Conservation (phyloP, 441 rosid species). For the Jatropha multifida region DNA sequence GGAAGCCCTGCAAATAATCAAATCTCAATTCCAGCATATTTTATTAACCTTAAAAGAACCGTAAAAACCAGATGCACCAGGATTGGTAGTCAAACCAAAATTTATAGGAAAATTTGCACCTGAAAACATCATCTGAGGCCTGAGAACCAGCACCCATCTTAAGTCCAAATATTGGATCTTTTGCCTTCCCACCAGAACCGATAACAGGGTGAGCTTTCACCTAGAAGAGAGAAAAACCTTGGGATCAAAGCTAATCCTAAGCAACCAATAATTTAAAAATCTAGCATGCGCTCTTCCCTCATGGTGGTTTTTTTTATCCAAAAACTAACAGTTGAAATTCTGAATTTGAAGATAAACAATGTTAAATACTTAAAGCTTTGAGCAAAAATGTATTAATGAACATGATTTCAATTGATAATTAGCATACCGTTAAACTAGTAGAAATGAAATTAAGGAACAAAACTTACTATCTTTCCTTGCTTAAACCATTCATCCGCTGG, state of each 20-base stretch:
- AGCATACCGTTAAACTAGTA: background rate
- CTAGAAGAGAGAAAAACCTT: conserved; percentile 30
- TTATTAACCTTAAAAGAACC: conserved; percentile 8
- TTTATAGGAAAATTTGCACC: conserved; percentile 35
- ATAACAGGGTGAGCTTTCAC: conserved; percentile 75
- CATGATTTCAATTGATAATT: background rate
- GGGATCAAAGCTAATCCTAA: background rate
- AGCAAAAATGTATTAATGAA: background rate
- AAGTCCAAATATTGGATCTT: conserved; percentile 87
- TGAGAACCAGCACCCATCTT: conserved; percentile 82
- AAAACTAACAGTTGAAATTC: background rate
- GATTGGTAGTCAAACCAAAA: background rate
- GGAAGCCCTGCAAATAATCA: conserved; percentile 48
- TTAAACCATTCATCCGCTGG: conserved; percentile 86
- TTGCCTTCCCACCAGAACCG: conserved; percentile 69
- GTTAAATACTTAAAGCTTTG: background rate
- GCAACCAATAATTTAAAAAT: background rate
- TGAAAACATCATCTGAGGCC: conserved; percentile 67
- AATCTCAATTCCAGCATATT: conserved; percentile 43
- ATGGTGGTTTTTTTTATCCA: background rate
- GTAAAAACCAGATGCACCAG: background rate
- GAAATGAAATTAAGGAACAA: background rate
- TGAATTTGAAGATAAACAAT: background rate
- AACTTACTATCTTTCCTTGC: conserved; percentile 74
- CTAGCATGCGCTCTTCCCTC: too few relatives aligned